Percentiles rank a stretch among this genome's conserved stretches.
Conservation (phyloP, 805 yeast genomes). For the Lipomyces spencermartinsiae region DNA sequence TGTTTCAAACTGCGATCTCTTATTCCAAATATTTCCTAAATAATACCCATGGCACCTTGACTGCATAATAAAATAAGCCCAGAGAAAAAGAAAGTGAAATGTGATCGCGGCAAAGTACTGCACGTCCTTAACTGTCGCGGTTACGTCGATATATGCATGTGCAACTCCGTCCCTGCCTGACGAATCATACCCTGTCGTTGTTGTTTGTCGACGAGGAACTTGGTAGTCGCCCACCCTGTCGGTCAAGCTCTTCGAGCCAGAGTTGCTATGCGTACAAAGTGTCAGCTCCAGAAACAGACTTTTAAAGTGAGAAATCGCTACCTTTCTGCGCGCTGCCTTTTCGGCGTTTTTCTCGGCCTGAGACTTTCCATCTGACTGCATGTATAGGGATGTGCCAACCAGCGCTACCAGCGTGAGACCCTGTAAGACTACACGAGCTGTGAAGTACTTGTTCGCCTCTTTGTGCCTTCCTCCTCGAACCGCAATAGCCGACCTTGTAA, state of each 20-base stretch:
- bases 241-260: constrained; percentile 79
- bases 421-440: constrained; percentile 84
- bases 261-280: constrained; percentile 54
- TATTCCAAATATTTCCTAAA: not conserved
- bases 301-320: not conserved
- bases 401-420: constrained; percentile 76
- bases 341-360: constrained; percentile 47
- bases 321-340: constrained; percentile 36
- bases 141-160: not conserved
- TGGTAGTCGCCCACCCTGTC: constrained; percentile 21
- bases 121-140: not conserved
- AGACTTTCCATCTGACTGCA: constrained; percentile 58
- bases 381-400: constrained; percentile 71
- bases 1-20: not conserved
- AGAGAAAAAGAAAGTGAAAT: not conserved
- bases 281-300: not conserved
- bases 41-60: not conserved
- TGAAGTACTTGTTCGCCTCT: constrained; percentile 77
- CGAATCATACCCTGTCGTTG: not conserved
- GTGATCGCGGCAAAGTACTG: not conserved
- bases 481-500: constrained; percentile 77
- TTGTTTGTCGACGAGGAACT: not conserved
- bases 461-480: constrained; percentile 69
- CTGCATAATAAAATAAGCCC: not conserved
- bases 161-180: not conserved